Percentiles rank a stretch among this genome's conserved stretches.
These are phyloP conservation scores for Dillenia turbinata DNA, from an alignment of 164 flowering plant genomes.

Conservation along the genomic window DNA sequence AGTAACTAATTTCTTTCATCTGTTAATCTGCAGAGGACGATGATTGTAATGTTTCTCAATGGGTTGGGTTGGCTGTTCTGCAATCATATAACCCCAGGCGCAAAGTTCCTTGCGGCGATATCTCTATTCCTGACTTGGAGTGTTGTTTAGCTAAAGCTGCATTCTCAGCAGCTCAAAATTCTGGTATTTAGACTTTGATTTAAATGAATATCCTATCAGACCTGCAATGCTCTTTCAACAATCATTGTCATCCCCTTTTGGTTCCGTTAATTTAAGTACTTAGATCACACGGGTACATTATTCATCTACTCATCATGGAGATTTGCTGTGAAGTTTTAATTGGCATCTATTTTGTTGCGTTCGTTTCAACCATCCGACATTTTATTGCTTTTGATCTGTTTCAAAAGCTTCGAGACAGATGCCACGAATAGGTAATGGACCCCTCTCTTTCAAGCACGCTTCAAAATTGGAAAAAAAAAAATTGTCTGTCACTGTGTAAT, in stretches of 20 bases:
- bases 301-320: too few relatives aligned
- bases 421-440: constrained; percentile 84
- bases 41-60: constrained; percentile 30
- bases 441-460: background rate
- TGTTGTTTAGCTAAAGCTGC: constrained; percentile 68
- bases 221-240: too few relatives aligned
- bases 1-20: background rate
- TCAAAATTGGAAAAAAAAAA: too few relatives aligned
- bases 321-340: too few relatives aligned
- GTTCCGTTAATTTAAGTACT: too few relatives aligned
- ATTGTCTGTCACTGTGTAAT: background rate
- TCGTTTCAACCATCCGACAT: background rate
- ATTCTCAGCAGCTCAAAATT: constrained; percentile 65
- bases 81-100: constrained; percentile 86
- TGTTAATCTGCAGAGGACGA: constrained; percentile 37
- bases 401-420: constrained; percentile 84
- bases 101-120: constrained; percentile 74
- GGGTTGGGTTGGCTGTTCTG: constrained; percentile 90
- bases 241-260: too few relatives aligned
- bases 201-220: background rate
- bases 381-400: background rate
- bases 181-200: constrained; percentile 43
- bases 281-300: too few relatives aligned
- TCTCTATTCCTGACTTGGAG: constrained; percentile 76
- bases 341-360: too few relatives aligned